Conservation (phyloP, 371 early-diverging fungal genomes). For the Mucor racemosus region DNA sequence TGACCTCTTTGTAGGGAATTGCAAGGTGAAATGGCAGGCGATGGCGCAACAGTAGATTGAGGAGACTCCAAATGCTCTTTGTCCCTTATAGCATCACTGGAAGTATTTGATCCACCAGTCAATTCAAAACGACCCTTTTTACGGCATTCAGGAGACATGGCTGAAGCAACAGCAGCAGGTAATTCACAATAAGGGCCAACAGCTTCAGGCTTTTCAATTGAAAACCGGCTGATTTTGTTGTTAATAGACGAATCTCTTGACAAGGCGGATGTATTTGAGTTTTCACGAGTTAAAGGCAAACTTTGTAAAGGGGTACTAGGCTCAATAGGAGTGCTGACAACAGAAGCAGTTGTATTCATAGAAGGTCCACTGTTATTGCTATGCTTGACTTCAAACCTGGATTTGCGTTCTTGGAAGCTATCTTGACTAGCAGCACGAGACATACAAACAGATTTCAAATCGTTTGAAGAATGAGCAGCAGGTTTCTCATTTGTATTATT, state of each 20-base stretch:
- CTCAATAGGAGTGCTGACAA: conserved; percentile 8
- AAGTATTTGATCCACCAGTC: conserved; percentile 27
- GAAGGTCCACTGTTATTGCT: conserved; percentile 9
- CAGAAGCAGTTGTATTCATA: not conserved
- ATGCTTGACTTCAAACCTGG: conserved; percentile 35
- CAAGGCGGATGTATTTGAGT: conserved; percentile 23
- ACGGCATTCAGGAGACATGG: conserved; percentile 30
- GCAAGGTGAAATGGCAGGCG: conserved; percentile 36
- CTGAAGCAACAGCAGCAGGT: not conserved
- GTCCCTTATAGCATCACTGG: conserved; percentile 1
- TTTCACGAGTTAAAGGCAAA: conserved; percentile 34
- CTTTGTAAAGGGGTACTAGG: conserved; percentile 15
- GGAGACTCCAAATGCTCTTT: conserved; percentile 16
- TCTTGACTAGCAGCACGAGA: conserved; percentile 22
- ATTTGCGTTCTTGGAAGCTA: conserved; percentile 32
- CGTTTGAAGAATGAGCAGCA: not conserved
- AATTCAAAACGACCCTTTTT: conserved; percentile 41
- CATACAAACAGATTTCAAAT: conserved; percentile 14
- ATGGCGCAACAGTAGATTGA: conserved; percentile 18
- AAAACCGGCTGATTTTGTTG: conserved; percentile 37
- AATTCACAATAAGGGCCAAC: conserved; percentile 7
- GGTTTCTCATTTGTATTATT: not conserved
- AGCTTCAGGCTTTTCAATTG: conserved; percentile 30
- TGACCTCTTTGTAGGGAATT: conserved; percentile 44
- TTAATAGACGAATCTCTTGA: conserved; percentile 20